phyloP scores from a whole-genome alignment of 352 stramenopile species.

The Thalassiosira exigua region DNA sequence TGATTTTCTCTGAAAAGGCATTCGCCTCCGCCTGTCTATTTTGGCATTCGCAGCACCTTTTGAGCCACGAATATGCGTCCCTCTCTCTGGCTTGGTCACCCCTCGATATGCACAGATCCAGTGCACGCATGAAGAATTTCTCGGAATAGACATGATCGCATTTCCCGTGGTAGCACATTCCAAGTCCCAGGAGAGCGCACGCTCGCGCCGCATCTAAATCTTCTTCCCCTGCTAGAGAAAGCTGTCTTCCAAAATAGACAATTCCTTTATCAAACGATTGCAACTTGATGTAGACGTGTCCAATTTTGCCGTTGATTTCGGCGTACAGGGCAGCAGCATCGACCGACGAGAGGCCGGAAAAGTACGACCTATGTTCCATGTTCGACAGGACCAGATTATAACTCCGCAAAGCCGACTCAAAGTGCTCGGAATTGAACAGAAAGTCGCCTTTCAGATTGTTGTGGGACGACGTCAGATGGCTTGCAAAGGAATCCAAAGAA shows the following conservation, averaged over 20 bases:
- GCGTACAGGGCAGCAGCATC: conserved; percentile 34
- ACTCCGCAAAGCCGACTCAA: conserved; percentile 26
- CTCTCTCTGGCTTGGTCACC: conserved; percentile 26
- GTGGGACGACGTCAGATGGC: neutral
- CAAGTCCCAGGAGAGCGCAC: conserved; percentile 54
- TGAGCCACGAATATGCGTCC: conserved; percentile 15
- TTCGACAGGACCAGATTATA: conserved; percentile 35
- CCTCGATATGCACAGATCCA: conserved; percentile 34
- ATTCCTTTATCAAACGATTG: conserved; percentile 46
- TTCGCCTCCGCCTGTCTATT: conserved; percentile 26
- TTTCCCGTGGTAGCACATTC: conserved; percentile 59
- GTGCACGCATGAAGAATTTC: conserved; percentile 33
- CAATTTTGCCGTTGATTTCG: conserved; percentile 43
- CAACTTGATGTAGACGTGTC: conserved; percentile 20
- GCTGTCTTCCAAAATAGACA: conserved; percentile 48
- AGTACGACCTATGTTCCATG: conserved; percentile 25
- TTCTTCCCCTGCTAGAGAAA: conserved; percentile 59
- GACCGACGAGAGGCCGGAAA: conserved; percentile 8
- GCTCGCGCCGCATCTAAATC: conserved; percentile 28
- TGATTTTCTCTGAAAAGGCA: conserved; percentile 36
- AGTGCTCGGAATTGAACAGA: conserved; percentile 32
- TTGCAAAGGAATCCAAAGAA: too few relatives aligned
- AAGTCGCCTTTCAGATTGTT: conserved; percentile 34
- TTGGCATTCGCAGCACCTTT: conserved; percentile 49
- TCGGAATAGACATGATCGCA: conserved; percentile 58